Evolutionary conservation across 352 stramenopile genomes (phyloP).

Genomic region (Phytopythium cucurbitacearum): DNA sequence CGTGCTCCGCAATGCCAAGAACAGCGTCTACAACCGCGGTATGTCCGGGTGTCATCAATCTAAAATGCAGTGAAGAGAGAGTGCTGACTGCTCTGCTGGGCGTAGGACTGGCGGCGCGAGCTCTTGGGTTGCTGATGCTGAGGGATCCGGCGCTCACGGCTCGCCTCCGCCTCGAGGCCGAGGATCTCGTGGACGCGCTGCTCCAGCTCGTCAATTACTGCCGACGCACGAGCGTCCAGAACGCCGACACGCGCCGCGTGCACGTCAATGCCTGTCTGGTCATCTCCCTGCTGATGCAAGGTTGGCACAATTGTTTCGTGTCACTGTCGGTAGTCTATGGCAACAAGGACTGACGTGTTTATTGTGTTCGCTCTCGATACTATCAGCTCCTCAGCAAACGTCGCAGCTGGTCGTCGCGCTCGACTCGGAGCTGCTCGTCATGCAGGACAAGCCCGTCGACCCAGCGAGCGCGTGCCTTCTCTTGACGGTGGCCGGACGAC

Average conservation of each 20-base stretch:
- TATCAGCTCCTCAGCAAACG: slow-evolving; percentile 17
- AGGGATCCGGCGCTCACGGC: slow-evolving; percentile 24
- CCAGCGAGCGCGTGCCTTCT: slow-evolving; percentile 39
- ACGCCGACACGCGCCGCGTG: slow-evolving; percentile 53
- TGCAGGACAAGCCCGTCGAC: slow-evolving; percentile 40
- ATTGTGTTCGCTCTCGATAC: background rate
- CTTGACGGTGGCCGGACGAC: slow-evolving; percentile 42
- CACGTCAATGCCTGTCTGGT: slow-evolving; percentile 84
- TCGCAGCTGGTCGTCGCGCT: slow-evolving; percentile 51
- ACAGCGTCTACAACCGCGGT: slow-evolving; percentile 63
- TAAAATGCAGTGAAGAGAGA: background rate
- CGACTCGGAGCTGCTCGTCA: slow-evolving; percentile 62
- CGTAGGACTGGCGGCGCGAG: slow-evolving; percentile 53
- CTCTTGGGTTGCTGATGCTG: slow-evolving; percentile 60
- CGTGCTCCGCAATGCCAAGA: slow-evolving; percentile 57
- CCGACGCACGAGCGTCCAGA: slow-evolving; percentile 36
- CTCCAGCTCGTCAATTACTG: slow-evolving; percentile 70
- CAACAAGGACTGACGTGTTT: background rate
- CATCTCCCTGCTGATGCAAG: slow-evolving; percentile 82
- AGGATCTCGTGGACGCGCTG: slow-evolving; percentile 68
- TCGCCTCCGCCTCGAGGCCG: slow-evolving; percentile 51
- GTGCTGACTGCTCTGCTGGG: background rate
- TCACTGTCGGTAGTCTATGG: background rate
- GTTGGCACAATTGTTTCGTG: slow-evolving; percentile 13
- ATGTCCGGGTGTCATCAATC: background rate